phyloP scores from a whole-genome alignment of 2,329 filamentous ascomycete genomes.

The Apiospora koreana region DNA sequence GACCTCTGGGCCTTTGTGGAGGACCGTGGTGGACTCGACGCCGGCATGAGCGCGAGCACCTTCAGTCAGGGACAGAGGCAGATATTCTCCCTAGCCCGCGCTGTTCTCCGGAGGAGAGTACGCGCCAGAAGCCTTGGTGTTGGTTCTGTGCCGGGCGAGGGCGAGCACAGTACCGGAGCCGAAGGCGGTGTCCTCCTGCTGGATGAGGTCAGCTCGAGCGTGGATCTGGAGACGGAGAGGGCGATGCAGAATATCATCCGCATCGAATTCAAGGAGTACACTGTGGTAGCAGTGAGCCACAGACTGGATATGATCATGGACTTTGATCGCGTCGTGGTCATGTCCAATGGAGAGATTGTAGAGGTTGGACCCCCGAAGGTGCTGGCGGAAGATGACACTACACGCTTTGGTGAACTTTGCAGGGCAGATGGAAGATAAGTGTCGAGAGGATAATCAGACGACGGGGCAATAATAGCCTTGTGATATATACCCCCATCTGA shows the following conservation, averaged over 20 bases:
- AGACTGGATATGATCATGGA: conserved; percentile 46
- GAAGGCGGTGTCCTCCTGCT: conserved; percentile 31
- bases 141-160: conserved; percentile 15
- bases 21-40: conserved; percentile 27
- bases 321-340: conserved; percentile 48
- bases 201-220: conserved; percentile 34
- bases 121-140: conserved; percentile 23
- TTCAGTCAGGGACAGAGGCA: conserved; percentile 52
- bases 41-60: conserved; percentile 40
- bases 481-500: not conserved
- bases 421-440: not conserved
- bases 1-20: conserved; percentile 24
- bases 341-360: conserved; percentile 45
- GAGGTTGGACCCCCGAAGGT: conserved; percentile 30
- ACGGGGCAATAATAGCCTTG: not conserved
- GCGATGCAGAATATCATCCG: conserved; percentile 34
- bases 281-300: conserved; percentile 50
- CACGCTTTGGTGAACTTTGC: conserved; percentile 14
- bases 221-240: conserved; percentile 31
- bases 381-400: not conserved
- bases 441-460: not conserved
- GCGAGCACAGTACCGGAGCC: not conserved
- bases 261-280: conserved; percentile 43
- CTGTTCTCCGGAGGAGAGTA: conserved; percentile 27
- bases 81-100: conserved; percentile 28